Evolutionary conservation across 2,329 filamentous ascomycete genomes (phyloP).

Genomic region (Aulographum hederae): DNA sequence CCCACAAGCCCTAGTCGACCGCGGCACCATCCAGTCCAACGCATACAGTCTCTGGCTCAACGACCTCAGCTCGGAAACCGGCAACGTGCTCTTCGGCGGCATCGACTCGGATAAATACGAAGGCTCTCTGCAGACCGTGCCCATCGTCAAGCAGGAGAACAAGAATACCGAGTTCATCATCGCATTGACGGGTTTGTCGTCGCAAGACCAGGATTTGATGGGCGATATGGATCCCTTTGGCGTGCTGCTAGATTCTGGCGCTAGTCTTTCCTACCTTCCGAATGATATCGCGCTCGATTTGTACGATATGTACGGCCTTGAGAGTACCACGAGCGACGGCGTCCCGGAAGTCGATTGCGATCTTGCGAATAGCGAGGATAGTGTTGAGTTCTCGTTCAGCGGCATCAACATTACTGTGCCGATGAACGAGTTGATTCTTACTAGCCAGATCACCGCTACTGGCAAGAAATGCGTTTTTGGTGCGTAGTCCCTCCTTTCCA

Average conservation of each 20-base stretch:
- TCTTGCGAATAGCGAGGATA: slow-evolving; percentile 26
- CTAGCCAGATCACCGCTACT: background rate
- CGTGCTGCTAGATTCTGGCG: slow-evolving; percentile 57
- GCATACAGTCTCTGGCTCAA: slow-evolving; percentile 46
- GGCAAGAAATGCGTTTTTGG: slow-evolving; percentile 21
- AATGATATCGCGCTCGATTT: slow-evolving; percentile 32
- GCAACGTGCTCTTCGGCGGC: slow-evolving; percentile 64
- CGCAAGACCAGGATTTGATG: slow-evolving; percentile 23
- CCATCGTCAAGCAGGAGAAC: slow-evolving; percentile 31
- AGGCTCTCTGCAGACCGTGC: slow-evolving; percentile 42
- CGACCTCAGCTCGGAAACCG: slow-evolving; percentile 22
- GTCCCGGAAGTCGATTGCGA: slow-evolving; percentile 35
- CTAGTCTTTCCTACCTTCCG: slow-evolving; percentile 54
- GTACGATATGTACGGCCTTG: slow-evolving; percentile 21
- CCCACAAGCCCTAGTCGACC: slow-evolving; percentile 42
- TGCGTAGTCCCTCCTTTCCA: background rate
- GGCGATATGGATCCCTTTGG: slow-evolving; percentile 24
- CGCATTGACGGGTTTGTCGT: slow-evolving; percentile 28
- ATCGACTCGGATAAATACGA: slow-evolving; percentile 58
- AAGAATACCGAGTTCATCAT: slow-evolving; percentile 36
- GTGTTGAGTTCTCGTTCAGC: slow-evolving; percentile 39
- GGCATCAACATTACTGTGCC: slow-evolving; percentile 34
- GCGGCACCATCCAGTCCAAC: slow-evolving; percentile 42
- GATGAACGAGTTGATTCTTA: slow-evolving; percentile 36
- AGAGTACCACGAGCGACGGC: slow-evolving; percentile 21